A percentile compares a stretch with the other conserved stretches of the same genome.
Conservation (phyloP, 2,329 filamentous ascomycete species). For the Coniochaeta prunicola region DNA sequence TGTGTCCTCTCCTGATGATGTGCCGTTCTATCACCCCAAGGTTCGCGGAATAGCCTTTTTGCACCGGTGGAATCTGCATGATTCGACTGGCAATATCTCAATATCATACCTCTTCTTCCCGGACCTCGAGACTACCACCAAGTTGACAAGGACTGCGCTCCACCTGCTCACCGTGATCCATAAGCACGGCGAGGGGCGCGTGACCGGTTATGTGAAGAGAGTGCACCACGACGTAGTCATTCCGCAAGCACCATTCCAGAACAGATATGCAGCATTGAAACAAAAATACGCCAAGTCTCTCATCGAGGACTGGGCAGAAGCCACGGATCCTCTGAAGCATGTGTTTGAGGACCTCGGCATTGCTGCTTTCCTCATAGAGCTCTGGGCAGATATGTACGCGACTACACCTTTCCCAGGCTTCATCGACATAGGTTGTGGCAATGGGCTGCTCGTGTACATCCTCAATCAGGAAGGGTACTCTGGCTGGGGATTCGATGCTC, state of each 20-base stretch:
- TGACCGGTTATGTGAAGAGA: constrained; percentile 67
- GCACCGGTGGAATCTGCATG: constrained; percentile 52
- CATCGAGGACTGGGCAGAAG: constrained; percentile 74
- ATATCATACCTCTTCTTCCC: constrained; percentile 53
- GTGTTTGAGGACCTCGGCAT: constrained; percentile 93
- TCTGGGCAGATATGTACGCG: constrained; percentile 81
- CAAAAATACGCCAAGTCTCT: constrained; percentile 65
- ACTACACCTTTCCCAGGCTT: constrained; percentile 67
- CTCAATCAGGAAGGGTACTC: constrained; percentile 71
- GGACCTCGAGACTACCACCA: constrained; percentile 23
- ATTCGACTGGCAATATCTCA: constrained; percentile 42
- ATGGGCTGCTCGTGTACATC: constrained; percentile 82
- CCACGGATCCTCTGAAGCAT: constrained; percentile 82
- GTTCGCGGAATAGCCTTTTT: constrained; percentile 69
- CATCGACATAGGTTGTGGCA: constrained; percentile 93
- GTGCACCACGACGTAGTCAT: constrained; percentile 79
- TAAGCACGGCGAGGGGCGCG: constrained; percentile 64
- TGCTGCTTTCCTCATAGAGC: constrained; percentile 83
- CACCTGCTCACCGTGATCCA: constrained; percentile 61
- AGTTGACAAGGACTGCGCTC: constrained; percentile 59
- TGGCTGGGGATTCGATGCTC: constrained; percentile 89
- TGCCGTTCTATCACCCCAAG: constrained; percentile 85
- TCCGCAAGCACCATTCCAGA: constrained; percentile 68
- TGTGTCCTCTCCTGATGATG: constrained; percentile 46
- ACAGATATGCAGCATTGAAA: constrained; percentile 77